Conservation (phyloP, 345 rosid species). For the Laguncularia racemosa region DNA sequence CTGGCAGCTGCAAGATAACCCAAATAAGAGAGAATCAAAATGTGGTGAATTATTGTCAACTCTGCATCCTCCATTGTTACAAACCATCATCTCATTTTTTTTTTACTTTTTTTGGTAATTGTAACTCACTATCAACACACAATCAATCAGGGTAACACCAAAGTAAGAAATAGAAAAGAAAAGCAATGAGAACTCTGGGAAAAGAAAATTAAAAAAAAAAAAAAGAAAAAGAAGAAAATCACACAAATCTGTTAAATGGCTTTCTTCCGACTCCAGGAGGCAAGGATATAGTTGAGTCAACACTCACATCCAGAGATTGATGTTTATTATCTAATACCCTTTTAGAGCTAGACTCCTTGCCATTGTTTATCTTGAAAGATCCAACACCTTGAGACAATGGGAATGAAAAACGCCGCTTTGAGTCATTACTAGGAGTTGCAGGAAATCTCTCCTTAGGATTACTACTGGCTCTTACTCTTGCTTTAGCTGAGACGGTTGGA, state of each 20-base stretch:
- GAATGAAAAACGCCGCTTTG: constrained; percentile 62
- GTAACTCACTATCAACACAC: constrained; percentile 38
- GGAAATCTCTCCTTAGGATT: constrained; percentile 63
- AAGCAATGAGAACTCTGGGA: neutral
- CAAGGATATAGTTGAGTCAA: constrained; percentile 79
- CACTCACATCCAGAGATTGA: constrained; percentile 45
- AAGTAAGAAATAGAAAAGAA: neutral
- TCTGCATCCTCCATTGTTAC: constrained; percentile 13
- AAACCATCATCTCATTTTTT: constrained; percentile 24
- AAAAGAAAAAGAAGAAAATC: constrained; percentile 30
- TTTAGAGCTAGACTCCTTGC: constrained; percentile 51
- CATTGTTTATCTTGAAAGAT: constrained; percentile 76
- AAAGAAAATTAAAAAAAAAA: constrained; percentile 9
- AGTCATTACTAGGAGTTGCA: constrained; percentile 56
- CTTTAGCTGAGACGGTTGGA: constrained; percentile 77
- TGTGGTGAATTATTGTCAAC: constrained; percentile 12
- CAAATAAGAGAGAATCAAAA: constrained; percentile 1
- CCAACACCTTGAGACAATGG: constrained; percentile 65
- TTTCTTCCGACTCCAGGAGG: constrained; percentile 65
- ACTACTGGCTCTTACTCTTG: constrained; percentile 66
- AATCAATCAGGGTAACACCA: constrained; percentile 24
- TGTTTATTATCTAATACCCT: constrained; percentile 18
- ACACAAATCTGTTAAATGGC: constrained; percentile 94
- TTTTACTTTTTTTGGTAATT: constrained; percentile 37
- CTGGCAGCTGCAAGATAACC: neutral